Evolutionary conservation across 2,329 filamentous ascomycete species (phyloP).

Genomic region (Scleromitrula shiraiana): DNA sequence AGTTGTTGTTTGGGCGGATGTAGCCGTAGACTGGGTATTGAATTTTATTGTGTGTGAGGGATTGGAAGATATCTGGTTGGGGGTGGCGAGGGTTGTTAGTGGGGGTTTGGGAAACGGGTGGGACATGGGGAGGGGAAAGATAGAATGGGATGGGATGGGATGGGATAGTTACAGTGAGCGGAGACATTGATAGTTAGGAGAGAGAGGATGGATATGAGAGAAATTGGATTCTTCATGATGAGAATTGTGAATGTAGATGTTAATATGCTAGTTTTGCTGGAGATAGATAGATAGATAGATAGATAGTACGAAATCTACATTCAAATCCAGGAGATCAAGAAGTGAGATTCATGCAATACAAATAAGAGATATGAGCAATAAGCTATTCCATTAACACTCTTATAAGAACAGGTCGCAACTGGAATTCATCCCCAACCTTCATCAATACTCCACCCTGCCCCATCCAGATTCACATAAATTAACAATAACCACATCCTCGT

Average conservation of each 20-base stretch:
- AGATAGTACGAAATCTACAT: no score
- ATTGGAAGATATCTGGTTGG: constrained; percentile 22
- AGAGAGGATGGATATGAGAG: neutral
- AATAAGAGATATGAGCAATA: neutral
- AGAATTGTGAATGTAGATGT: no score
- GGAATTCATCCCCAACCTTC: no score
- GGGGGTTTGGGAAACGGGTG: neutral
- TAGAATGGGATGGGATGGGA: neutral
- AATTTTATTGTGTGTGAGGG: constrained; percentile 19
- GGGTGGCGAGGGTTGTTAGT: neutral
- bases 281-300: no score
- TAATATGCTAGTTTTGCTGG: no score
- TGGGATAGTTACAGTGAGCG: constrained; percentile 5
- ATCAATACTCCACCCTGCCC: no score
- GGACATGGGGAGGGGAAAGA: neutral
- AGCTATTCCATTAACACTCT: neutral
- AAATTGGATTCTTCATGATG: constrained; percentile 1
- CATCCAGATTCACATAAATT: no score
- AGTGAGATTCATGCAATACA: no score
- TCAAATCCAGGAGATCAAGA: no score
- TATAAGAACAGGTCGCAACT: no score
- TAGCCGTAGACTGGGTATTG: constrained; percentile 38
- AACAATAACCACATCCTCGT: no score
- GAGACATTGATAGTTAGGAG: neutral
- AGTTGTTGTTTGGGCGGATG: constrained; percentile 37